Conservation (phyloP, 2,329 filamentous ascomycete genomes). For the Pseudogymnoascus pannorum region DNA sequence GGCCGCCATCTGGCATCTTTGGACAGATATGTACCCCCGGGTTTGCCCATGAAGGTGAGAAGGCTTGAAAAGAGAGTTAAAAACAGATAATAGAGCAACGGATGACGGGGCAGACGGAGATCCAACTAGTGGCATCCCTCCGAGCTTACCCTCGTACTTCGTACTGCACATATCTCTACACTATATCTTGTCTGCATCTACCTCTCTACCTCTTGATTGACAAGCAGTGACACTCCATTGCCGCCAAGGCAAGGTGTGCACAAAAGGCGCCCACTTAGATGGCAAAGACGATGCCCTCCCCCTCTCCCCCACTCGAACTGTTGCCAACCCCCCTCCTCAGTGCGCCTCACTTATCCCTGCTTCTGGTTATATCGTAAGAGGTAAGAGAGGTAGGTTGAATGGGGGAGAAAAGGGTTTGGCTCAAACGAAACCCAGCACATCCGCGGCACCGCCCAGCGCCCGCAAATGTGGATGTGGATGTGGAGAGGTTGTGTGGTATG, state of each 20-base stretch:
- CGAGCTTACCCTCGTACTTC: background rate
- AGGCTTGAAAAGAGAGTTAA: background rate
- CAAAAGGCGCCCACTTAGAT: conserved; percentile 2
- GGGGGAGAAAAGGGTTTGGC: background rate
- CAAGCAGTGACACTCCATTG: conserved; percentile 1
- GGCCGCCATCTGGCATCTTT: no score
- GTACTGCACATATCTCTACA: background rate
- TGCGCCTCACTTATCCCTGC: background rate
- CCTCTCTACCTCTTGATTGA: no score
- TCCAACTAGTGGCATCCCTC: background rate
- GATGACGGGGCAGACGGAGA: background rate
- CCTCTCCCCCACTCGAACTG: background rate
- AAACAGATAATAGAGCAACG: background rate
- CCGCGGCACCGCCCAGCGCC: background rate
- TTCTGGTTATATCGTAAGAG: background rate
- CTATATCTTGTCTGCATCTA: background rate
- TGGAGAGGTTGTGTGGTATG: conserved; percentile 5
- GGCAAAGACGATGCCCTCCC: background rate
- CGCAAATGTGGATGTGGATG: background rate
- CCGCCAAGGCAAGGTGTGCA: background rate
- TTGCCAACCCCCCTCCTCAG: background rate
- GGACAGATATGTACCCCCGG: background rate
- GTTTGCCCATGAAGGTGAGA: background rate
- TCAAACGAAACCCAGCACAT: background rate
- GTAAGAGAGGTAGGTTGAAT: background rate